Evolutionary conservation across 1,139 yeast genomes (phyloP), one percentile per base, ranked within the genome.

Genomic region (Pneumocystis sp.): DNA sequence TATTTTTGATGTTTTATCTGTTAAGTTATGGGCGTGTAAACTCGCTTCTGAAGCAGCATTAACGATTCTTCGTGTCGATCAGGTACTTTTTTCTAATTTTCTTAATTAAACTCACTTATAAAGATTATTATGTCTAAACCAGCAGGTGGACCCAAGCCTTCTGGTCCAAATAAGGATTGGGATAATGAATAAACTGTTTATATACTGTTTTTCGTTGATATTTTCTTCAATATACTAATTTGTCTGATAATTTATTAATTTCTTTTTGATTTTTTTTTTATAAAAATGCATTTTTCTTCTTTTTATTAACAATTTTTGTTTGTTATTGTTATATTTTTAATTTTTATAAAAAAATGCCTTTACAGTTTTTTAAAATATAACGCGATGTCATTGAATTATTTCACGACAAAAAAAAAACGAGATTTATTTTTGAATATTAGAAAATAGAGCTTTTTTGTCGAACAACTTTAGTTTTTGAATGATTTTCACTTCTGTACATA

Each of bases 1-100:
- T 4, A 86, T 93, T 66, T 87, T 81, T 73, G 98, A 93, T 75
- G 82, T 93, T 69, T 81, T 87, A 67, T 81, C 89, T 17, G 83
- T 93, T 57, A 93, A 93, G 80, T 83, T 81, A 72, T 86, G 89
- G 68, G 98, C 97, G 64, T 87, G 93, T 71, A 84, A 86, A 71
- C 86, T 93, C 70, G 98, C 98, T 17, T 91, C 96, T 5, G 97
- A 93, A 71, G 97, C 97, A 63, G 95, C 96, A 31, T 83, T 82
- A 70, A 93, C 98, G 1, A 89, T 93, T 65, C 81, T 93, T 69
- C 85, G 95, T 34, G 91, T 90, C 62, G 96, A 89, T 76, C 96
- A 87, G 79, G 89, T 89, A 73, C 88, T 89, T 82, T 84, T 95
- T 73, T 12, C 3, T 10, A 19, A 59, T 66, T 39, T 65, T 61